These are phyloP conservation scores for Suillus paluster DNA, from an alignment of 768 basidiomycete genomes.

Conservation along the genomic window DNA sequence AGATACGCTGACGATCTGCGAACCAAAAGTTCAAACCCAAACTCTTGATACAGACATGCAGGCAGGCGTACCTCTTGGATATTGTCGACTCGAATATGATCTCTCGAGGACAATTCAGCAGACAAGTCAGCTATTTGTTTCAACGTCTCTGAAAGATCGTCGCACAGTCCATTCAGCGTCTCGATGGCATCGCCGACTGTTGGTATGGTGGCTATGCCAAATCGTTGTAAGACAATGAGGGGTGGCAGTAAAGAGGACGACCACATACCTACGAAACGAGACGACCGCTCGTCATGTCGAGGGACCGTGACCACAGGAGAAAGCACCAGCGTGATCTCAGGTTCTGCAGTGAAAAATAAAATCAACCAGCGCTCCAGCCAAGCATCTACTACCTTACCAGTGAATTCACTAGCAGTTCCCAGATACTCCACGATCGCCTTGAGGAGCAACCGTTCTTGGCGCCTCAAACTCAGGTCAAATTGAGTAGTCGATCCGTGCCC, in stretches of 20 bases:
- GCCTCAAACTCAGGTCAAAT: slow-evolving; percentile 61
- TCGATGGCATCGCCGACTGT: slow-evolving; percentile 76
- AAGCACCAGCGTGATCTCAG: slow-evolving; percentile 72
- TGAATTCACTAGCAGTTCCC: slow-evolving; percentile 73
- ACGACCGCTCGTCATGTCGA: slow-evolving; percentile 58
- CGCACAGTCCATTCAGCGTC: slow-evolving; percentile 63
- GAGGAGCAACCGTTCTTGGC: slow-evolving; percentile 60
- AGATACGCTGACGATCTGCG: slow-evolving; percentile 53
- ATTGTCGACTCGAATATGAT: slow-evolving; percentile 72
- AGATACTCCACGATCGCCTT: slow-evolving; percentile 70
- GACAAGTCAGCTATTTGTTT: slow-evolving; percentile 71
- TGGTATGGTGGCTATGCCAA: slow-evolving; percentile 65
- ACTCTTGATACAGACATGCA: background rate
- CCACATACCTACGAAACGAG: slow-evolving; percentile 60
- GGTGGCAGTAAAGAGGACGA: background rate
- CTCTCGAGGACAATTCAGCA: slow-evolving; percentile 69
- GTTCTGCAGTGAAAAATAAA: slow-evolving; percentile 46
- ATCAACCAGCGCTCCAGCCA: background rate
- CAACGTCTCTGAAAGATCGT: slow-evolving; percentile 61
- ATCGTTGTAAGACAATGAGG: background rate
- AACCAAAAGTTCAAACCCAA: slow-evolving; percentile 5
- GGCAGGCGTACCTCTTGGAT: slow-evolving; percentile 64
- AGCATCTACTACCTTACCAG: slow-evolving; percentile 44
- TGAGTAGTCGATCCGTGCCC: slow-evolving; percentile 58
- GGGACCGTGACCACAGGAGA: slow-evolving; percentile 67